Percentiles rank a stretch among this genome's conserved stretches.
These are phyloP conservation scores for Colletotrichum scovillei DNA, from an alignment of 2,329 filamentous ascomycete genomes.

Conservation along the genomic window DNA sequence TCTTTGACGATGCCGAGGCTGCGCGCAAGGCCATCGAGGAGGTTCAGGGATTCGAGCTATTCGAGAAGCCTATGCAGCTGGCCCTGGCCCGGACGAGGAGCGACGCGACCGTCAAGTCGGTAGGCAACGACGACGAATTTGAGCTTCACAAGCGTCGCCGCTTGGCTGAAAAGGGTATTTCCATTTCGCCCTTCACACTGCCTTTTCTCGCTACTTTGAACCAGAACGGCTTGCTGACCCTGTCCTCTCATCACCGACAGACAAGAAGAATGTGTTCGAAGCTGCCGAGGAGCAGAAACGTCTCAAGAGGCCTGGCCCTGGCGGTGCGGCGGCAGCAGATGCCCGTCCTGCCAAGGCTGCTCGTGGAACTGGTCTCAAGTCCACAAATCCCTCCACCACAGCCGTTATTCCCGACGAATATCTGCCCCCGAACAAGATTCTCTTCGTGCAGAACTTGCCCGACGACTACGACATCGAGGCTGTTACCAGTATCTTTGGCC, in stretches of 20 bases:
- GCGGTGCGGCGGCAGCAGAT: constrained; percentile 56
- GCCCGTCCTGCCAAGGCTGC: constrained; percentile 75
- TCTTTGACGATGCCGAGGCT: constrained; percentile 86
- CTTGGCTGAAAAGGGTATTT: constrained; percentile 86
- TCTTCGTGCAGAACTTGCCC: constrained; percentile 93
- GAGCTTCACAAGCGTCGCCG: constrained; percentile 88
- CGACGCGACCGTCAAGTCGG: constrained; percentile 84
- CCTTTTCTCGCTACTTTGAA: neutral
- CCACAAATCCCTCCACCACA: constrained; percentile 73
- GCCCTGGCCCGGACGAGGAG: constrained; percentile 85
- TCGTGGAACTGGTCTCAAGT: constrained; percentile 81
- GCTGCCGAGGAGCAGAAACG: constrained; percentile 82
- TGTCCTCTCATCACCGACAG: constrained; percentile 45
- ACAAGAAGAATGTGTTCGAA: constrained; percentile 84
- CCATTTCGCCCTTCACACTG: neutral
- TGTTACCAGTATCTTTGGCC: constrained; percentile 83
- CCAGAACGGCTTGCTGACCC: neutral
- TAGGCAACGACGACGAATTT: constrained; percentile 82
- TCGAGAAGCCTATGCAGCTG: constrained; percentile 89
- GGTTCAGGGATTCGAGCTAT: constrained; percentile 91
- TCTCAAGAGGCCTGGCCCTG: constrained; percentile 69
- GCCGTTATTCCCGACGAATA: constrained; percentile 96
- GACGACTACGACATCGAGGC: constrained; percentile 86
- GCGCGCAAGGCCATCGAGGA: constrained; percentile 87
- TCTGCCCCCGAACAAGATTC: constrained; percentile 94